Evolutionary conservation across 441 rosid genomes (phyloP), one percentile per base, ranked within the genome.

Genomic region (Euphorbia celastroides): DNA sequence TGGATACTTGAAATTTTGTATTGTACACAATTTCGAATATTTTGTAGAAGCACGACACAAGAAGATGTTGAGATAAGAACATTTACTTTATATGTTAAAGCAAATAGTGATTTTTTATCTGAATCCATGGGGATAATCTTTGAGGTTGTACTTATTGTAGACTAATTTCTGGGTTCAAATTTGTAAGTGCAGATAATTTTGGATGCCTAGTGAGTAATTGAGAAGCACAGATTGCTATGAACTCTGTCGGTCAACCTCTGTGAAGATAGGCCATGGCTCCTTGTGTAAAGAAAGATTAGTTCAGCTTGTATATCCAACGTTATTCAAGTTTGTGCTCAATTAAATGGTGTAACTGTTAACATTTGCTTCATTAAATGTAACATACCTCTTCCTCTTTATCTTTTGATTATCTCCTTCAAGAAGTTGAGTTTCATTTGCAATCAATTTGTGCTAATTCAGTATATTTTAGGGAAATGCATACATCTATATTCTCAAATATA

Each of bases 161-260:
- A 34, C 38, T 34, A 34, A 34, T 34, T 34, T 34, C 38, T 9
- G 38, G 38, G 38, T 34, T 34, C 19, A 26, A 56, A 19, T 69
- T 57, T 64, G 54, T 67, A 72, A 58, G 59, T 74, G 80, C 78
- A 81, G 79, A 66, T 67, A 63, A 60, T 61, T 32, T 16, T 10
- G 71, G 68, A 65, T 27, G 68, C 52, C 62, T 23, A 61, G 34
- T 51, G 68, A 57, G 27, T 44, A 68, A 48, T 32, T 3, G 38
- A 68, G 48, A 5, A 63, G 51, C 13, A 32, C 31, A 44, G 22
- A 48, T 56, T 38, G 52, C 22, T 65, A 48, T 27, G 51, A 28
- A 54, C 23, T 54, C 30, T 7, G 7, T 1, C 57, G 57, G 28
- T 13, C 22, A 48, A 58, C 60, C 41, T n/a, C 52, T n/a, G 2